phyloP scores from a whole-genome alignment of 192 early-diverging fungal genomes.

The Rhizophagus sp. region DNA sequence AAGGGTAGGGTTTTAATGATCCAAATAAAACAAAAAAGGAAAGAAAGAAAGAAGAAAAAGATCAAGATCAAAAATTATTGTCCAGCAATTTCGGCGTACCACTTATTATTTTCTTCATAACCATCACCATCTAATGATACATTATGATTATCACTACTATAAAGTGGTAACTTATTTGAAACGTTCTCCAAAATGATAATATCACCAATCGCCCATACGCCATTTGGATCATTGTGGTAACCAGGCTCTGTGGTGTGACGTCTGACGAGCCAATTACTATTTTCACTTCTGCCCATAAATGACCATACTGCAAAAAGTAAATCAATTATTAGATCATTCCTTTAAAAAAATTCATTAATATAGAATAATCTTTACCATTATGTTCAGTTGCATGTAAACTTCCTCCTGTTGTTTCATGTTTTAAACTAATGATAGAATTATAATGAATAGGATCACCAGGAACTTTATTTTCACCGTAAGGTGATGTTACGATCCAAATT shows the following conservation, averaged over 20 bases:
- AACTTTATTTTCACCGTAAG: constrained; percentile 6
- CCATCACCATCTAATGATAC: constrained; percentile 8
- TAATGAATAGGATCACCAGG: constrained; percentile 1
- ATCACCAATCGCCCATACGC: constrained; percentile 16
- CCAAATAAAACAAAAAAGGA: too few relatives aligned
- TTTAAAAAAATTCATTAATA: background rate
- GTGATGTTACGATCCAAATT: constrained; percentile 5
- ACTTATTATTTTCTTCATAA: constrained; percentile 19
- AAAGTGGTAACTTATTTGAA: background rate
- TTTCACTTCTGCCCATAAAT: background rate
- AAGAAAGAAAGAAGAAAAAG: too few relatives aligned
- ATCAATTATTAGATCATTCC: background rate
- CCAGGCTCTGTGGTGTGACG: constrained; percentile 7
- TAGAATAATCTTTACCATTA: constrained; percentile 7
- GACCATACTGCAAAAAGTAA: background rate
- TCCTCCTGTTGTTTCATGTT: background rate
- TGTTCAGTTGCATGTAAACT: background rate
- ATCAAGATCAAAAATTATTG: too few relatives aligned
- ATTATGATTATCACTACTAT: background rate
- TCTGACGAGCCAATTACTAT: constrained; percentile 4
- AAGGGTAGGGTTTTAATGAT: too few relatives aligned
- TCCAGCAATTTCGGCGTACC: too few relatives aligned
- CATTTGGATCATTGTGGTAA: background rate
- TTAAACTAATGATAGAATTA: constrained; percentile 5
- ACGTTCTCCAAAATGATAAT: constrained; percentile 6